These are phyloP conservation scores for Rubroshorea leprosula DNA, from an alignment of 345 rosid genomes.

Conservation along the genomic window DNA sequence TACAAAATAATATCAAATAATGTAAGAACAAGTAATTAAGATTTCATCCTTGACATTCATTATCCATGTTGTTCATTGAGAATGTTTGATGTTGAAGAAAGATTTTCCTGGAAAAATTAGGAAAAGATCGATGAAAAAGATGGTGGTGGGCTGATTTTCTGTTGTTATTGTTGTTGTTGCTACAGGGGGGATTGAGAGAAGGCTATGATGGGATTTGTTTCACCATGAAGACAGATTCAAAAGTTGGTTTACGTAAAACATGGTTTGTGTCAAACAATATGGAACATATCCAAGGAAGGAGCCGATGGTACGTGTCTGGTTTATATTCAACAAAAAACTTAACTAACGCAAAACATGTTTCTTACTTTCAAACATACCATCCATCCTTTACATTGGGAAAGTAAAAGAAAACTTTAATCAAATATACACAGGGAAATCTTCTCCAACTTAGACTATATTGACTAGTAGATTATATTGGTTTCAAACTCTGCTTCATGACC, in stretches of 20 bases:
- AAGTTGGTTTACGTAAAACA: conserved; percentile 30
- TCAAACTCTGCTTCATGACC: too few species aligned
- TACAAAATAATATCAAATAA: not conserved
- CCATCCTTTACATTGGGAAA: too few species aligned
- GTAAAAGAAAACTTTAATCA: too few species aligned
- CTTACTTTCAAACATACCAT: too few species aligned
- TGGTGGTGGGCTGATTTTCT: conserved; percentile 7
- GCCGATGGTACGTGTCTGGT: too few species aligned
- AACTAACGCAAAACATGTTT: too few species aligned
- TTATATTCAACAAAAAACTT: too few species aligned
- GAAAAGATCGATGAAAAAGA: conserved; percentile 14
- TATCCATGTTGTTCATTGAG: conserved; percentile 16
- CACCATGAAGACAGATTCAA: conserved; percentile 29
- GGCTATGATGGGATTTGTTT: not conserved
- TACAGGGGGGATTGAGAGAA: too few species aligned
- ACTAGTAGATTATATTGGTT: too few species aligned
- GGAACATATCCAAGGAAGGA: not conserved
- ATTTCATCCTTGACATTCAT: conserved; percentile 19
- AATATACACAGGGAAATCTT: too few species aligned
- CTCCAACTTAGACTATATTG: too few species aligned
- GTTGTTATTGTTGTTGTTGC: not conserved
- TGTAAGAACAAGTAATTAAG: not conserved
- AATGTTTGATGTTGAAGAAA: not conserved
- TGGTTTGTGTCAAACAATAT: conserved; percentile 15
- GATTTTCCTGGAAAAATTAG: not conserved